Conservation (phyloP, 371 early-diverging fungal species). For the Fennellomyces sp. region DNA sequence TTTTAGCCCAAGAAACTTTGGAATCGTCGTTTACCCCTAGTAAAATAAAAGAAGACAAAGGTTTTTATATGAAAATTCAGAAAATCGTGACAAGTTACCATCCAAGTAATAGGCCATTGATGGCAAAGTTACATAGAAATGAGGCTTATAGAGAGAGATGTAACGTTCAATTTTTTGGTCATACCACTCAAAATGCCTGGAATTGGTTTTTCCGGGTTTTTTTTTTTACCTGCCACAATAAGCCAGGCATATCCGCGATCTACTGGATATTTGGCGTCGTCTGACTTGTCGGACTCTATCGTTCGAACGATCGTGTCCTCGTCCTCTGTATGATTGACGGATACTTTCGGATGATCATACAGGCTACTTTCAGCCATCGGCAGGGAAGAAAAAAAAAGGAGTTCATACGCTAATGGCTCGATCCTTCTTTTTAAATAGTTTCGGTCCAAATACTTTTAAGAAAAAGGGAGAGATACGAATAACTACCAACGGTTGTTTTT, state of each 20-base stretch:
- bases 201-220: too few species aligned
- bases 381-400: neutral
- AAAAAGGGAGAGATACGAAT: too few species aligned
- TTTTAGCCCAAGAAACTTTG: too few species aligned
- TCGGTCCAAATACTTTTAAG: too few species aligned
- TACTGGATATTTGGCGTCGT: too few species aligned
- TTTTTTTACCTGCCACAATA: neutral
- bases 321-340: neutral
- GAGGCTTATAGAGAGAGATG: neutral
- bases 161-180: neutral
- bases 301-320: neutral
- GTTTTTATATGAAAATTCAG: neutral
- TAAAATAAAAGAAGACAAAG: neutral
- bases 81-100: neutral
- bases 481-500: too few species aligned
- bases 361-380: neutral
- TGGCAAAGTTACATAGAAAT: neutral
- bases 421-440: too few species aligned
- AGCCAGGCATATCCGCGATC: neutral
- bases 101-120: neutral
- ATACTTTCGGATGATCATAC: too few species aligned
- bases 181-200: too few species aligned
- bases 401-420: too few species aligned
- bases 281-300: too few species aligned
- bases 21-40: too few species aligned